A percentile compares a stretch with the other conserved stretches of the same genome.
Evolutionary conservation across 2,329 filamentous ascomycete species (phyloP).

Genomic region (Diplodia corticola): DNA sequence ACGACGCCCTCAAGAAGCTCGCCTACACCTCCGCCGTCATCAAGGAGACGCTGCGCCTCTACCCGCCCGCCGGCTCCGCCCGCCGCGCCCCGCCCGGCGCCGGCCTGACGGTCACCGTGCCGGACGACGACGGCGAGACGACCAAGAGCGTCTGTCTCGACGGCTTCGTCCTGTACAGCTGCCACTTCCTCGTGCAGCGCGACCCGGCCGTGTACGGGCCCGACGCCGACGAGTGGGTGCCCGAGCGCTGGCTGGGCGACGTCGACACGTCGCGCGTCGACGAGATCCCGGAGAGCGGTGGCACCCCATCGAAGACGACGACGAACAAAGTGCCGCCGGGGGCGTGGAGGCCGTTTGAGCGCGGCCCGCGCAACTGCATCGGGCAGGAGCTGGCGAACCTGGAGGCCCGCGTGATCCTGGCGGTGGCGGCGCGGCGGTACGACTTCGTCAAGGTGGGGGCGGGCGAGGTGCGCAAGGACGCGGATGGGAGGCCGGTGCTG

Average conservation of each 20-base stretch:
- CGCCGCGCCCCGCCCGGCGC: background rate
- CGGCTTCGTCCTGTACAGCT: constrained; percentile 4
- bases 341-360: constrained; percentile 43
- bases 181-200: constrained; percentile 27
- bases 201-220: constrained; percentile 33
- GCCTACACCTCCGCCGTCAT: constrained; percentile 37
- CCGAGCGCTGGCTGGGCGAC: constrained; percentile 18
- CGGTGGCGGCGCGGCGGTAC: constrained; percentile 29
- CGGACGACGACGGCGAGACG: background rate
- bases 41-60: constrained; percentile 39
- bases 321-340: constrained; percentile 21
- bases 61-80: constrained; percentile 29
- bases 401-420: constrained; percentile 37
- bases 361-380: constrained; percentile 41
- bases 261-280: constrained; percentile 20
- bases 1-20: constrained; percentile 32
- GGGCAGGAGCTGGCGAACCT: constrained; percentile 41
- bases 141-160: background rate
- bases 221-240: constrained; percentile 24
- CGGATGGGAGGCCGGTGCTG: constrained; percentile 31
- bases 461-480: constrained; percentile 32
- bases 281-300: constrained; percentile 31
- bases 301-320: constrained; percentile 26
- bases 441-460: constrained; percentile 39
- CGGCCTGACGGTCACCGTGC: background rate